Base-by-base conservation (phyloP, 2,329 filamentous ascomycete genomes). In the Emergomyces pasteurianus region DNA sequence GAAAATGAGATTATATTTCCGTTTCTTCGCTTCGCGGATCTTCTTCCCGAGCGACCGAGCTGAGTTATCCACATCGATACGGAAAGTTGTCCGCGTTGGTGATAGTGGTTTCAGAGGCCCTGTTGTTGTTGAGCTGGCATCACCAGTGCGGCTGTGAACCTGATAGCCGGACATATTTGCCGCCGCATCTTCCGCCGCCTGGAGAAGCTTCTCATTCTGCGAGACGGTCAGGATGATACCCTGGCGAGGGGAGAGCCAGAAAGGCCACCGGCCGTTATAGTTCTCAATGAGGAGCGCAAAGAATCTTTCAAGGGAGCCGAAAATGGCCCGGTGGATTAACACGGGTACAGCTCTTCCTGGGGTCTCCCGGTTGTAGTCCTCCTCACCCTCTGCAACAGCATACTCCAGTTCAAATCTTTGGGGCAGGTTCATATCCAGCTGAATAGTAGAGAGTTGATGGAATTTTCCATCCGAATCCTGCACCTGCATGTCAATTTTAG, bases 401-500 rank as follows among this genome's bases (percentile, higher is more conserved):
- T 95, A 95, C 68, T 86, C 81, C 42, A 95, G 77, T 53, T 83
- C 83, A 70, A 95, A 95, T 14, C 90, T 84, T 70, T 89, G 88
- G 0, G 90, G 90, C 1, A 95, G 80, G 73, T 95, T 91, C 72
- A 95, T 95, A 72, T 95, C 90, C 34, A 95, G 82, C 76, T 95
- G 90, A 58, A 95, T 87, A 0, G 90, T 95, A 2, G 90, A 91
- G 2, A 91, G 89, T 71, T 95, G 90, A 70, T 95, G 90, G 68
- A 91, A 88, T 70, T 92, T 95, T 8, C 89, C 89, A 68, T 89
- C 83, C 0, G 87, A 86, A 70, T 95, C 90, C 63, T 82, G 84
- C 53, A 95, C 75, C 46, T 95, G 84, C 52, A 95, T 88, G 69
- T 95, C 90, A 65, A 95, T 95, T 76, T 95, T 95, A 38, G 91